These are phyloP conservation scores for Phycomyces nitens DNA, from an alignment of 192 early-diverging fungal genomes.

Conservation along the genomic window DNA sequence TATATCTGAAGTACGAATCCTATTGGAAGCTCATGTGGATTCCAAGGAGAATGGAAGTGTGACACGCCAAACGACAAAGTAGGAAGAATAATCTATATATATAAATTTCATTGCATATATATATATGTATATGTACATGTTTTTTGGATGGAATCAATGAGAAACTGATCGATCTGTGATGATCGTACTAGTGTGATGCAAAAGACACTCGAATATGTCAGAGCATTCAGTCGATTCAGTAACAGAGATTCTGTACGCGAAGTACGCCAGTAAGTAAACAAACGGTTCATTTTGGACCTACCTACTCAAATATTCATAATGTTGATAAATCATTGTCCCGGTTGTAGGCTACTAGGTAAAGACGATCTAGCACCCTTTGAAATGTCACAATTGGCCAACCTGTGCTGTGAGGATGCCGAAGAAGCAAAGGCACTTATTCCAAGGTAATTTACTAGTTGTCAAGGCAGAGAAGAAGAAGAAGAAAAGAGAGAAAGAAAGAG, in stretches of 20 bases:
- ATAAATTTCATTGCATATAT: too few relatives aligned
- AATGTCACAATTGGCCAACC: slow-evolving; percentile 85
- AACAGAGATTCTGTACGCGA: slow-evolving; percentile 85
- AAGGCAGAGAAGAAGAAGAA: background rate
- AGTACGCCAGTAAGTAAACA: slow-evolving; percentile 61
- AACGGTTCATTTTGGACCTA: too few relatives aligned
- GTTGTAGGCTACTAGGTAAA: slow-evolving; percentile 12
- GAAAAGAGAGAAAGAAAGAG: background rate
- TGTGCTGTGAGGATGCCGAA: slow-evolving; percentile 87
- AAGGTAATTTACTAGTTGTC: slow-evolving; percentile 51
- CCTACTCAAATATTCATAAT: too few relatives aligned
- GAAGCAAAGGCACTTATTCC: slow-evolving; percentile 90
- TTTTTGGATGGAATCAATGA: background rate
- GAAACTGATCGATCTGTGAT: too few relatives aligned
- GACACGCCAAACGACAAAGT: slow-evolving; percentile 45
- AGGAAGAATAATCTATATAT: slow-evolving; percentile 5
- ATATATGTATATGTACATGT: too few relatives aligned
- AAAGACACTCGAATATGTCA: slow-evolving; percentile 85
- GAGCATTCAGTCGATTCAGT: slow-evolving; percentile 77
- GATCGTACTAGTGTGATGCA: slow-evolving; percentile 57
- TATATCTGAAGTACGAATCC: slow-evolving; percentile 68
- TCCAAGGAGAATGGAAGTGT: slow-evolving; percentile 46
- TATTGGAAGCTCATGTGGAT: slow-evolving; percentile 64
- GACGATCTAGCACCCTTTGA: slow-evolving; percentile 70
- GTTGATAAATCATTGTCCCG: too few relatives aligned